These are phyloP conservation scores for Xylariaceae sp. DNA, from an alignment of 2,329 filamentous ascomycete species.

Conservation along the genomic window DNA sequence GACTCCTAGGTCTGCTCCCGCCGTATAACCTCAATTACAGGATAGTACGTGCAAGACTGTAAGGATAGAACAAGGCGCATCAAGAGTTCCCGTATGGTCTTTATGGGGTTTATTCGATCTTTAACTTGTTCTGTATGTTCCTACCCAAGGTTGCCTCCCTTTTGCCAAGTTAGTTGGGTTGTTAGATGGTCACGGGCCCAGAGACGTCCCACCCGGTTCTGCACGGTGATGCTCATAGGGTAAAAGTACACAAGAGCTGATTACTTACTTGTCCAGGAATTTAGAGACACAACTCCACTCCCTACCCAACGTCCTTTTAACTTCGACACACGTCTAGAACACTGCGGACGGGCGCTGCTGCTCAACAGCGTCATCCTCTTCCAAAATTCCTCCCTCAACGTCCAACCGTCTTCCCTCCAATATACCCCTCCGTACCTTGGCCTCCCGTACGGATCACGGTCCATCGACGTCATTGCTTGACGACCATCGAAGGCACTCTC, in stretches of 20 bases:
- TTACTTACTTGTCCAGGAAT: constrained; percentile 13
- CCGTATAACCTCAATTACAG: too few species aligned
- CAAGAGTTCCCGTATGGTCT: neutral
- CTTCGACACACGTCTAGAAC: constrained; percentile 20
- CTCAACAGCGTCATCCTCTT: constrained; percentile 66
- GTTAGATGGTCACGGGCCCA: neutral
- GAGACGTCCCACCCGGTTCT: constrained; percentile 15
- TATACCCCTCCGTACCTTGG: constrained; percentile 79
- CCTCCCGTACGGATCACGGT: constrained; percentile 35
- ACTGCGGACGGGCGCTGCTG: constrained; percentile 65
- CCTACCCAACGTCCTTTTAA: constrained; percentile 20
- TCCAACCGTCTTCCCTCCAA: constrained; percentile 68
- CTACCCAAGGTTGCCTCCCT: constrained; percentile 2
- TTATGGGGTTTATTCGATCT: neutral
- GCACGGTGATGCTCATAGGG: constrained; percentile 19
- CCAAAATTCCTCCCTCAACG: constrained; percentile 79
- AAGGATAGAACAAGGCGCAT: neutral
- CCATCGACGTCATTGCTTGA: constrained; percentile 44
- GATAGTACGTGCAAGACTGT: too few species aligned
- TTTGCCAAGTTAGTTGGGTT: constrained; percentile 4
- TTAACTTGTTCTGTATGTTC: constrained; percentile 1
- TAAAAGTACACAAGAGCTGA: constrained; percentile 16
- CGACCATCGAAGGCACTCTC: constrained; percentile 38
- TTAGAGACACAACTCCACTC: constrained; percentile 26
- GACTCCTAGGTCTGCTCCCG: too few species aligned